Conservation (phyloP, 1,284 basidiomycete species). For the Irpex rosettiformis region DNA sequence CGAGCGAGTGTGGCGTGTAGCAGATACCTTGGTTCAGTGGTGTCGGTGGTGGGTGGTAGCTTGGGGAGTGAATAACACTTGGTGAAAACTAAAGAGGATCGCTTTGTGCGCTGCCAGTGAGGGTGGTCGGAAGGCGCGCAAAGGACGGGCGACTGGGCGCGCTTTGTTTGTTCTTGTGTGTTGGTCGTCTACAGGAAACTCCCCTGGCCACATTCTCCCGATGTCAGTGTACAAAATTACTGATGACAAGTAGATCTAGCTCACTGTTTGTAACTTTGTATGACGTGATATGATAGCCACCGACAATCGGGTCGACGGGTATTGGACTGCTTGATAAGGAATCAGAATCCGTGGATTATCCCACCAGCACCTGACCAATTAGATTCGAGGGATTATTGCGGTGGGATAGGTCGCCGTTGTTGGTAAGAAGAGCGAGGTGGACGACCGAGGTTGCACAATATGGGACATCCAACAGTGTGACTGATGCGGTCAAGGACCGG, state of each 20-base stretch:
- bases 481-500: background rate
- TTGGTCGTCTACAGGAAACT: background rate
- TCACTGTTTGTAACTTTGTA: too few species aligned
- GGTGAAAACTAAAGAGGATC: background rate
- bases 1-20: background rate
- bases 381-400: background rate
- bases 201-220: background rate
- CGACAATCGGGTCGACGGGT: too few species aligned
- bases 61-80: background rate
- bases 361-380: too few species aligned
- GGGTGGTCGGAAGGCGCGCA: too few species aligned
- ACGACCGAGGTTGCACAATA: background rate
- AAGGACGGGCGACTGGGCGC: background rate
- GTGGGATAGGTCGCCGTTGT: background rate
- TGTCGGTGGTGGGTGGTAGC: background rate
- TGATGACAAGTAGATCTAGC: too few species aligned
- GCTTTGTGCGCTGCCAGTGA: background rate
- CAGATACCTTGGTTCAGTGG: background rate
- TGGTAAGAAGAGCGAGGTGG: background rate
- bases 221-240: background rate
- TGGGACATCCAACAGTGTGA: background rate
- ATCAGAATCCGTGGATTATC: too few species aligned
- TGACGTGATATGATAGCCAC: too few species aligned
- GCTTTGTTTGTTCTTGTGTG: background rate
- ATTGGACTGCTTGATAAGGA: too few species aligned